These are phyloP conservation scores for Physcia stellaris DNA, from an alignment of 495 filamentous ascomycete genomes.

Conservation along the genomic window DNA sequence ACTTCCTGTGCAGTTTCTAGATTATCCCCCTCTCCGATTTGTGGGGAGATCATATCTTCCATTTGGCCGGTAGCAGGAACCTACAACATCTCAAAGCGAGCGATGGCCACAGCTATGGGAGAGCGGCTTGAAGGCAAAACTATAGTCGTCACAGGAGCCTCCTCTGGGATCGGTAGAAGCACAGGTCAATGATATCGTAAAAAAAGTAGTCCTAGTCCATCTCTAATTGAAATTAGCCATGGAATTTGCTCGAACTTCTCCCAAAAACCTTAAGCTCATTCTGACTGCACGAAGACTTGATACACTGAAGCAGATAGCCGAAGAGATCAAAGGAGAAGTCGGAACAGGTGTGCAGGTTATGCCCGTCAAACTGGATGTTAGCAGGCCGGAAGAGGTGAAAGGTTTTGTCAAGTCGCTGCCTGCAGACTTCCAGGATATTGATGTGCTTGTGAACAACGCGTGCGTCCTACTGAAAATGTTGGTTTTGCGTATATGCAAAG, in stretches of 20 bases:
- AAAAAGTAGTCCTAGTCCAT: neutral
- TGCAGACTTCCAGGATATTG: constrained; percentile 71
- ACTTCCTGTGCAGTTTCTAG: too few relatives aligned
- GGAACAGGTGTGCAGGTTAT: constrained; percentile 71
- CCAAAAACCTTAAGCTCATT: constrained; percentile 68
- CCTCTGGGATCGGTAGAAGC: constrained; percentile 79
- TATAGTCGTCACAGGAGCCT: constrained; percentile 82
- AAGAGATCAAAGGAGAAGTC: constrained; percentile 64
- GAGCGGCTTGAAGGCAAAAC: constrained; percentile 92
- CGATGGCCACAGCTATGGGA: constrained; percentile 65
- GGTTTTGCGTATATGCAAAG: neutral
- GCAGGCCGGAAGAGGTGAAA: constrained; percentile 60
- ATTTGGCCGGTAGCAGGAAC: neutral
- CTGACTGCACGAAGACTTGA: constrained; percentile 79
- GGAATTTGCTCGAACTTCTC: constrained; percentile 83
- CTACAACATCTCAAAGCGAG: too few relatives aligned
- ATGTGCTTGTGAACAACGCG: constrained; percentile 96
- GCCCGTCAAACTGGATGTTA: constrained; percentile 76
- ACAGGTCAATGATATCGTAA: too few relatives aligned
- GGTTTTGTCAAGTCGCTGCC: constrained; percentile 63
- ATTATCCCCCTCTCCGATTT: too few relatives aligned
- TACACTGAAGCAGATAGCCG: constrained; percentile 57
- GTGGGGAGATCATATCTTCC: neutral
- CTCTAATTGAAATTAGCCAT: constrained; percentile 35
- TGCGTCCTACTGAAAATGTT: constrained; percentile 29